Conservation (phyloP, 2,329 filamentous ascomycete genomes). For the Xylaria sp. region DNA sequence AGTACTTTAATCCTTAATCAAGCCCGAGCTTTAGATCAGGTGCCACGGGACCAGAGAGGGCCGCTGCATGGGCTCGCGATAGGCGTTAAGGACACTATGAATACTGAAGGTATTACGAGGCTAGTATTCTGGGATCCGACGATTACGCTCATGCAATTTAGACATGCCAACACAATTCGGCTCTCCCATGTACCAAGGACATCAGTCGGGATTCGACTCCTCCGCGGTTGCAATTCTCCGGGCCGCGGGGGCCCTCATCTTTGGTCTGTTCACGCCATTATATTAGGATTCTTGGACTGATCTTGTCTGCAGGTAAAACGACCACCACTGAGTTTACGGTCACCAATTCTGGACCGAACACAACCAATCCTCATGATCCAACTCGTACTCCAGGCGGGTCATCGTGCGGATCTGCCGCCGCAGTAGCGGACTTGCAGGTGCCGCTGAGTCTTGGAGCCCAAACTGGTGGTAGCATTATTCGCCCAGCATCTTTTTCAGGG, state of each 20-base stretch:
- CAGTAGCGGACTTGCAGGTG: slow-evolving; percentile 3
- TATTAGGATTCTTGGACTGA: neutral
- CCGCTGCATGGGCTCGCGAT: slow-evolving; percentile 2
- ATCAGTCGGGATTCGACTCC: neutral
- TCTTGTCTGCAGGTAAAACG: neutral
- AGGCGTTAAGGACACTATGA: neutral
- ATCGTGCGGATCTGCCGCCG: slow-evolving; percentile 1
- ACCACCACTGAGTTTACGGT: slow-evolving; percentile 2
- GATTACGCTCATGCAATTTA: neutral
- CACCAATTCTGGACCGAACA: neutral
- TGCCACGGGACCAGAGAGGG: slow-evolving; percentile 2
- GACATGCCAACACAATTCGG: slow-evolving; percentile 6
- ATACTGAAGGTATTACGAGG: neutral
- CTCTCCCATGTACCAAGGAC: slow-evolving; percentile 2
- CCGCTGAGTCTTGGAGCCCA: slow-evolving; percentile 3
- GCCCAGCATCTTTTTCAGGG: neutral
- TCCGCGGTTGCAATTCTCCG: slow-evolving; percentile 3
- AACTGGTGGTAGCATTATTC: slow-evolving; percentile 5
- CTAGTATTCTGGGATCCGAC: neutral
- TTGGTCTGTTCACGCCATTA: neutral
- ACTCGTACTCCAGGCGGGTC: neutral
- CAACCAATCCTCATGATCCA: slow-evolving; percentile 5
- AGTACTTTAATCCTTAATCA: neutral
- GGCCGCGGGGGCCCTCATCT: slow-evolving; percentile 1
- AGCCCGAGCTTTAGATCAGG: neutral